Conservation (phyloP, 371 early-diverging fungal genomes). For the Mucor piriformis region DNA sequence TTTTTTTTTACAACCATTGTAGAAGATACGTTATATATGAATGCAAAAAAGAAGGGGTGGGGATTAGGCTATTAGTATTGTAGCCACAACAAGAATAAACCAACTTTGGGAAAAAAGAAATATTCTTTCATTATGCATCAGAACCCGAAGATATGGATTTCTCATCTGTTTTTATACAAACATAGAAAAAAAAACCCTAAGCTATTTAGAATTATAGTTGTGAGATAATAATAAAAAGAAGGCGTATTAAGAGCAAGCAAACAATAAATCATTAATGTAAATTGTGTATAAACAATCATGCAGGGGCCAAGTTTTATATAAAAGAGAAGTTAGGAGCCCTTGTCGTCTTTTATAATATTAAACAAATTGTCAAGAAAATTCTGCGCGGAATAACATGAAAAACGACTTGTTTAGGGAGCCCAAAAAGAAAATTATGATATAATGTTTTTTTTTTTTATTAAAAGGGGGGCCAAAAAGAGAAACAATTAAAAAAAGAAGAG, state of each 20-base stretch:
- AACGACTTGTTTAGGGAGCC: neutral
- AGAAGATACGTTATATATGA: neutral
- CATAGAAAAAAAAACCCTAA: neutral
- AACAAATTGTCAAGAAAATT: neutral
- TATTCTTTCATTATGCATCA: too few relatives aligned
- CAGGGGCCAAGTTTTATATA: conserved; percentile 2
- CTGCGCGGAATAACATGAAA: neutral
- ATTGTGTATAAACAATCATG: neutral
- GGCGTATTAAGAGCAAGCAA: neutral
- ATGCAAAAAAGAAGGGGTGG: neutral
- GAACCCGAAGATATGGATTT: conserved; percentile 2
- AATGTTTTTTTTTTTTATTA: neutral
- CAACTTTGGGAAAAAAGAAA: neutral
- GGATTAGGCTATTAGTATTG: neutral
- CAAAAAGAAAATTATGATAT: neutral
- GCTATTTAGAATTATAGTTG: neutral
- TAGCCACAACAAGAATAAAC: conserved; percentile 1
- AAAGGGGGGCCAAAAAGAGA: neutral
- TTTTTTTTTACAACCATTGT: neutral
- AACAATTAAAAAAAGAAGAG: neutral
- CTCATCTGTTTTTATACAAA: neutral
- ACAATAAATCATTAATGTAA: neutral
- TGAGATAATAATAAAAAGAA: too few relatives aligned
- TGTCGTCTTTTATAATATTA: neutral
- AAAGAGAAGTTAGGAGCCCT: neutral